These are phyloP conservation scores for Aspergillus oerlinghausenensis DNA, from an alignment of 2,329 filamentous ascomycete species.

Conservation along the genomic window DNA sequence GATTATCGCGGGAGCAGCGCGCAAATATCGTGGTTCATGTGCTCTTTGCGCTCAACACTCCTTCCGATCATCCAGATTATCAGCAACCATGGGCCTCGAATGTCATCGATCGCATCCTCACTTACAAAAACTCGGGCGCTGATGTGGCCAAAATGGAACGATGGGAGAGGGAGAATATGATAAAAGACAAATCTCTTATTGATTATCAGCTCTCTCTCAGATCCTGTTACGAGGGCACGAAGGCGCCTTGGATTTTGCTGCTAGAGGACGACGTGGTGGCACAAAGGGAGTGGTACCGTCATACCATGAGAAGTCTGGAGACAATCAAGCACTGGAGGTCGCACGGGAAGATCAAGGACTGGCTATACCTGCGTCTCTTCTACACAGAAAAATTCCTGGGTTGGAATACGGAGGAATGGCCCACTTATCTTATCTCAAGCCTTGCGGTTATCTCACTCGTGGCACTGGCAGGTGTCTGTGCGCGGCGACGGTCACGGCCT, in stretches of 20 bases:
- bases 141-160: constrained; percentile 6
- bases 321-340: constrained; percentile 23
- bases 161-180: constrained; percentile 15
- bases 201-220: constrained; percentile 43
- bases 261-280: constrained; percentile 48
- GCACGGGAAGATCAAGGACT: constrained; percentile 14
- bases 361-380: constrained; percentile 45
- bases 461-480: constrained; percentile 12
- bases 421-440: constrained; percentile 33
- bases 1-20: constrained; percentile 38
- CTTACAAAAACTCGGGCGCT: constrained; percentile 32
- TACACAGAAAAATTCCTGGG: constrained; percentile 45
- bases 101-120: constrained; percentile 38
- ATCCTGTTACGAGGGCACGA: constrained; percentile 34
- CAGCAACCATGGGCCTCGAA: constrained; percentile 39
- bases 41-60: constrained; percentile 42
- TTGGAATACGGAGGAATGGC: constrained; percentile 43
- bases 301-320: constrained; percentile 36
- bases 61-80: constrained; percentile 39
- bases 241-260: constrained; percentile 42
- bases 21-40: constrained; percentile 39
- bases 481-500: constrained; percentile 12
- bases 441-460: constrained; percentile 16
- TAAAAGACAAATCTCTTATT: constrained; percentile 39
- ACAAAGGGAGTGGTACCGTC: constrained; percentile 44